A percentile compares a stretch with the other conserved stretches of the same genome.
These are phyloP conservation scores for Penicillium sp. DNA, from an alignment of 2,329 filamentous ascomycete species.

Conservation along the genomic window DNA sequence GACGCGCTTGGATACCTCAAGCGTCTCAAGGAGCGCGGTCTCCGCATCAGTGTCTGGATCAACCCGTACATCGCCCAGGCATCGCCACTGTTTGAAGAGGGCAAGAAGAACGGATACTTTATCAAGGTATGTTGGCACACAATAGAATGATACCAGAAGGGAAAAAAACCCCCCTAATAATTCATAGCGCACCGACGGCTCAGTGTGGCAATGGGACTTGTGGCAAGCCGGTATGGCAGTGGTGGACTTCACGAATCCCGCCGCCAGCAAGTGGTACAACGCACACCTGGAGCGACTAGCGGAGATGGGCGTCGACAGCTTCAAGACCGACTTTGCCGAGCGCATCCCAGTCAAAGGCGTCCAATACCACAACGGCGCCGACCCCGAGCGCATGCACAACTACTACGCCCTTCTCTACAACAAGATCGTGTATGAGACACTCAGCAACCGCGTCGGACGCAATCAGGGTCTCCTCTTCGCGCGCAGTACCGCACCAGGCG, in stretches of 20 bases:
- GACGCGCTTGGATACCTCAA: constrained; percentile 65
- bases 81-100: constrained; percentile 64
- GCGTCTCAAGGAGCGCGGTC: constrained; percentile 62
- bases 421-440: constrained; percentile 65
- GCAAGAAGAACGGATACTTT: constrained; percentile 64
- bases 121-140: constrained; percentile 49
- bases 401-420: constrained; percentile 75
- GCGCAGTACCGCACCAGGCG: constrained; percentile 65
- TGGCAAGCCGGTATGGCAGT: constrained; percentile 78
- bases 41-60: constrained; percentile 74
- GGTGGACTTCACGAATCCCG: constrained; percentile 72
- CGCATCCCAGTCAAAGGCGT: constrained; percentile 66
- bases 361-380: constrained; percentile 61
- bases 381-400: constrained; percentile 71
- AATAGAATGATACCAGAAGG: neutral
- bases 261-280: constrained; percentile 64
- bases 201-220: constrained; percentile 73
- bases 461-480: constrained; percentile 66
- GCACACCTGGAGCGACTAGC: constrained; percentile 63
- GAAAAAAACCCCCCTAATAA: neutral
- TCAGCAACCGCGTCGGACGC: constrained; percentile 54
- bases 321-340: constrained; percentile 77
- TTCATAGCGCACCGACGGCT: constrained; percentile 59
- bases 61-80: constrained; percentile 73
- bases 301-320: constrained; percentile 66